Percentiles rank a stretch among this genome's conserved stretches.
phyloP scores from a whole-genome alignment of 768 basidiomycete species.

The Kwoniella sp. region DNA sequence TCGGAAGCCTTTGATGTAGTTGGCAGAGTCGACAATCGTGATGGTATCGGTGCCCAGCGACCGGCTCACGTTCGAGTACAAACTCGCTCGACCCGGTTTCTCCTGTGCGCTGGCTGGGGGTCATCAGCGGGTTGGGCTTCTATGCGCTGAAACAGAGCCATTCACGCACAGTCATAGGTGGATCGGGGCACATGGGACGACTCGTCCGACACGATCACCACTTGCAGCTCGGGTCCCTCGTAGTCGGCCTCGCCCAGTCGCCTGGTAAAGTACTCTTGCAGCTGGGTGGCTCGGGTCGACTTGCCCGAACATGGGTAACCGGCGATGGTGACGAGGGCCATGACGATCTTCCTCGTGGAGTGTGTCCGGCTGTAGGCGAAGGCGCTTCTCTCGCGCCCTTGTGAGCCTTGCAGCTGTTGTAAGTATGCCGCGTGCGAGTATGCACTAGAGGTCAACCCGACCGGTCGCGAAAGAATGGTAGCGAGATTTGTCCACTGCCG shows the following conservation, averaged over 20 bases:
- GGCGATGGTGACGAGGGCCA: constrained; percentile 88
- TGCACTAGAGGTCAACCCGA: too few species aligned
- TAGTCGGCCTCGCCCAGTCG: constrained; percentile 57
- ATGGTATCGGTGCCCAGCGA: constrained; percentile 67
- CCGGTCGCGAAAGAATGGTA: too few species aligned
- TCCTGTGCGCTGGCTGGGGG: constrained; percentile 72
- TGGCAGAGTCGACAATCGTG: constrained; percentile 82
- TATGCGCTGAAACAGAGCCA: background rate
- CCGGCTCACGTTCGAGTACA: constrained; percentile 78
- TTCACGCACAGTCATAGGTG: constrained; percentile 67
- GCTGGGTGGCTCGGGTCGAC: constrained; percentile 63
- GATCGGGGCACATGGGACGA: constrained; percentile 60
- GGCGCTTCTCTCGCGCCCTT: too few species aligned
- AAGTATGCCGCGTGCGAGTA: too few species aligned
- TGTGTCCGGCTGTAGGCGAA: too few species aligned
- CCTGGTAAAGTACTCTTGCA: constrained; percentile 59
- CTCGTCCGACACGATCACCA: constrained; percentile 68
- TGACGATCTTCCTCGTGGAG: constrained; percentile 50
- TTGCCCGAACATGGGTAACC: constrained; percentile 90
- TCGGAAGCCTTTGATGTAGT: constrained; percentile 97
- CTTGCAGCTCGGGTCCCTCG: constrained; percentile 56
- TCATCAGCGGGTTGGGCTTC: too few species aligned
- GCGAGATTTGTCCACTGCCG: too few species aligned
- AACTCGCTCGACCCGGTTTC: constrained; percentile 77
- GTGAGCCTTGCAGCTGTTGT: too few species aligned